A percentile compares a stretch with the other conserved stretches of the same genome.
These are phyloP conservation scores for Cicer cuneatum DNA, from an alignment of 306 rosid species.

Conservation along the genomic window DNA sequence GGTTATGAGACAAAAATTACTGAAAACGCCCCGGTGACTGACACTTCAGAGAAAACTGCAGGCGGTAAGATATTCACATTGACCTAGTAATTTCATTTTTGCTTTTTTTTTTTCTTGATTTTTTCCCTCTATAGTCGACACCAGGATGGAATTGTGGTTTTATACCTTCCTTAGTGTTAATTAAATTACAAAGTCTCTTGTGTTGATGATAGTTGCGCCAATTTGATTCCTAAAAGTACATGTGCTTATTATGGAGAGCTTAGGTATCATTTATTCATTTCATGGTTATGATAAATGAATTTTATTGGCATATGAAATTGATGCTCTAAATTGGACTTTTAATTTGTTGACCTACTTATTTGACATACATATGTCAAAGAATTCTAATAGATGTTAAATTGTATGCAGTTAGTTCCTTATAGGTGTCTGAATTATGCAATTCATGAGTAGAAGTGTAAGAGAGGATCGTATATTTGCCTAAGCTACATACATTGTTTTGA, in stretches of 20 bases:
- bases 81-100: slow-evolving; percentile 18
- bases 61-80: slow-evolving; percentile 38
- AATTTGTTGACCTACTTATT: slow-evolving; percentile 18
- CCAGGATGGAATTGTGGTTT: slow-evolving; percentile 9
- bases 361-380: slow-evolving; percentile 1
- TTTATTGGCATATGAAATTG: background rate
- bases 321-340: background rate
- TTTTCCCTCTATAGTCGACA: background rate
- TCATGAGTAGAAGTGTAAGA: slow-evolving; percentile 2
- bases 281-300: slow-evolving; percentile 20
- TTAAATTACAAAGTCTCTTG: background rate
- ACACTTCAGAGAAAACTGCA: background rate
- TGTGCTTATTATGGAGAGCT: background rate
- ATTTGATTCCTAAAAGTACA: slow-evolving; percentile 7
- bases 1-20: slow-evolving; percentile 21
- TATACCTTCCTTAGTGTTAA: background rate
- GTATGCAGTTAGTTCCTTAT: slow-evolving; percentile 10
- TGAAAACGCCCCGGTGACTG: slow-evolving; percentile 15
- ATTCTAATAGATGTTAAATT: slow-evolving; percentile 10
- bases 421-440: slow-evolving; percentile 8
- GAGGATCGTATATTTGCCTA: background rate
- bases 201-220: slow-evolving; percentile 13
- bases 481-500: background rate
- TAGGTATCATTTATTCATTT: slow-evolving; percentile 6
- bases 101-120: background rate